Evolutionary conservation across 1,284 basidiomycete genomes (phyloP), one percentile per base, ranked within the genome.

Genomic region (Fomitopsis betulina): DNA sequence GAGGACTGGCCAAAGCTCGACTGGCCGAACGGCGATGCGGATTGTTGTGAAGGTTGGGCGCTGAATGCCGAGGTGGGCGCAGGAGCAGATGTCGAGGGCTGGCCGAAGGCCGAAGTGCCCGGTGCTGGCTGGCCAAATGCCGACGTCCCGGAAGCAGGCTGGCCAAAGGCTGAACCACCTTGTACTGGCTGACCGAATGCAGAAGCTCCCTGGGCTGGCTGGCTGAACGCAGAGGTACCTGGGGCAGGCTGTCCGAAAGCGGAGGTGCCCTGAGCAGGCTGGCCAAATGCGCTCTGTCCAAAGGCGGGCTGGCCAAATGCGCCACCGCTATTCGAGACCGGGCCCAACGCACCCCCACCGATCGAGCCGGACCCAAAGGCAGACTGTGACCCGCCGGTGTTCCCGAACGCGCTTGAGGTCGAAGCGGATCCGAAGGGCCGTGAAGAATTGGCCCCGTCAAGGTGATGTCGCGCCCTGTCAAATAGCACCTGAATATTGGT

Each of bases 401-500:
- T 21, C 17, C 39, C 39, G 10, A 17, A 42, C n/a, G n/a, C 39
- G n/a, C 39, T 21, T 19, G 60, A 6, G 58, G 54, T 43, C 42
- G 59, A 53, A 62, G 43, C 63, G 12, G 65, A 61, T 8, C 64
- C 62, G 32, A 57, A 66, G 27, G 57, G 60, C 4, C 70, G 59
- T 25, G 68, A 53, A 0, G 65, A 49, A 5, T 59, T 62, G 17
- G 63, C 57, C 17, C 63, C 54, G 35, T 64, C 66, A 23, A 54
- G 54, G 61, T 57, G 67, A 58, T 58, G 76, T 17, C 72, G 62
- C 1, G 87, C 86, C 61, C 82, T 78, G 13, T 85, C 77, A 56
- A 78, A 82, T 1, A 79, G 73, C 63, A 82, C 76, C 54, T 69
- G 68, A 4, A 79, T 61, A 61, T 86, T 85, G 19, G 68, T 70